Evolutionary conservation across 1,284 basidiomycete species (phyloP).

Genomic region (Volvariella surrecta): DNA sequence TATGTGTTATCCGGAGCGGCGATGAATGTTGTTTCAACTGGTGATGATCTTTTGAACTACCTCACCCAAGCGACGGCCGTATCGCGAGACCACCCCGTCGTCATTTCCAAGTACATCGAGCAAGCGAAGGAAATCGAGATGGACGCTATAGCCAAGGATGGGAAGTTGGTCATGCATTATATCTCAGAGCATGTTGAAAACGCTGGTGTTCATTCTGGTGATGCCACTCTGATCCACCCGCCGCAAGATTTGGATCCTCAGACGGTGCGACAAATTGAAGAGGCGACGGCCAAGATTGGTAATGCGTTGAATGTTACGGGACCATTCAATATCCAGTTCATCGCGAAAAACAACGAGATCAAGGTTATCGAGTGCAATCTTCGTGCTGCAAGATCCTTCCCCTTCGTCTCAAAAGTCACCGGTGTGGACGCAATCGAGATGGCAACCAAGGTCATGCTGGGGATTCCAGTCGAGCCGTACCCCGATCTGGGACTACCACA

Average conservation of each 20-base stretch:
- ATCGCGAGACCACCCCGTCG: conserved; percentile 95
- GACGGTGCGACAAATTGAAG: conserved; percentile 93
- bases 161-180: conserved; percentile 98
- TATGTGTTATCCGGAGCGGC: conserved; percentile 98
- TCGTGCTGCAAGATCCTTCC: conserved; percentile 96
- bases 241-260: conserved; percentile 97
- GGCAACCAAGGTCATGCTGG: conserved; percentile 98
- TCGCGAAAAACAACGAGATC: conserved; percentile 99
- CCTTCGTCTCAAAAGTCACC: conserved; percentile 98
- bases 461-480: conserved; percentile 83
- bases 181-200: conserved; percentile 99
- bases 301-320: conserved; percentile 98
- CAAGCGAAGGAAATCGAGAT: conserved; percentile 99
- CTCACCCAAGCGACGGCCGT: conserved; percentile 95
- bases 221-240: conserved; percentile 95
- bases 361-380: conserved; percentile 99
- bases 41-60: conserved; percentile 87
- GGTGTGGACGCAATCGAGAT: conserved; percentile 97
- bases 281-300: conserved; percentile 95
- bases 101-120: conserved; percentile 99
- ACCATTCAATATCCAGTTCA: conserved; percentile 99
- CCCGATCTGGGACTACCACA: conserved; percentile 81
- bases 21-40: conserved; percentile 97
- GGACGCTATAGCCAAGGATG: conserved; percentile 96
- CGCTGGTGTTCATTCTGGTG: conserved; percentile 95